Base-by-base conservation (phyloP, 1,284 basidiomycete species). In the Ceratobasidium sp. region DNA sequence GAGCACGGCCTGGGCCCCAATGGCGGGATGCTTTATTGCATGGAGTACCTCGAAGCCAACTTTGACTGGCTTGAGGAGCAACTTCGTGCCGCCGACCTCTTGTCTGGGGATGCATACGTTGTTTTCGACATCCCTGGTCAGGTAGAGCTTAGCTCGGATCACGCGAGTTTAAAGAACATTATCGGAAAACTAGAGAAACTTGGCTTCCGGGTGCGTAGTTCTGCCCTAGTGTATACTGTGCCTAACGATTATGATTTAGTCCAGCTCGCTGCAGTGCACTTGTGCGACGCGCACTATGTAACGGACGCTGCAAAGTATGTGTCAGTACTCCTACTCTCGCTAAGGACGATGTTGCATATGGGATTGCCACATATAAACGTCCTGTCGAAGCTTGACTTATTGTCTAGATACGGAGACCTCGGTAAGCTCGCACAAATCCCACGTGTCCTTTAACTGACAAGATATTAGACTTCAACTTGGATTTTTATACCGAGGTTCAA, bases 301-400 rank as follows among this genome's bases (percentile, higher is more conserved):
- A 97, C 96, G 47, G 97, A 99, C 81, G 92, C 97, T 6, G 89
- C 94, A 5, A 98, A 98, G 84, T 99, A 98, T 83, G 89, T 99
- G 73, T 95, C 97, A 1, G 90, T 99, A 14, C 87, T 99, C 53
- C 88, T 99, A 47, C 89, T 99, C 4, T 95, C 96, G 6, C 86
- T 99, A 27, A 89, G 97, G 60, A 95, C 97, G 22, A 99, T 99
- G 98, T 87, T 99, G n/a, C 96, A 98, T 81, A 88, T 99, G 73
- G 98, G 98, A 81, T 88, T 99, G 31, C 98, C 98, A 0, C 98
- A 99, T 82, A 87, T 99, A 84, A 99, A 99, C 80, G 97, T 99
- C 0, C 87, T 99, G 17, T 96, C 94, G 44, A 99, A 99, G 84
- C 89, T 99, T 71, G 98, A 99, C 83, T 85, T 99, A 27, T 86